Evolutionary conservation across 2,329 filamentous ascomycete genomes (phyloP), one percentile per base, ranked within the genome.

Genomic region (Dryadomyces quercus-mongolicae): DNA sequence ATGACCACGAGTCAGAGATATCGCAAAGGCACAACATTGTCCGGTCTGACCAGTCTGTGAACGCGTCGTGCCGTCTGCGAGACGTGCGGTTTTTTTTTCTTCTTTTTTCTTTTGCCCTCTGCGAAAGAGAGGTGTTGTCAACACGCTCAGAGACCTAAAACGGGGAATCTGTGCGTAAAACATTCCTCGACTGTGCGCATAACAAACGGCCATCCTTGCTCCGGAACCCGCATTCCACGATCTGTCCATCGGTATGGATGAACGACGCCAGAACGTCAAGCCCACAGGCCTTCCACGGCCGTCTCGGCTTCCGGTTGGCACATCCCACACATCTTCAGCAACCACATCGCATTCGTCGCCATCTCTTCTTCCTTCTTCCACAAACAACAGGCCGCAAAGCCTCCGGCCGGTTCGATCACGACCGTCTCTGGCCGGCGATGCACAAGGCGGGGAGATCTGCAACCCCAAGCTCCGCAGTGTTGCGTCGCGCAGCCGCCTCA

Each of bases 401-500:
- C 38, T 54, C 16, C 53, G 53, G 10, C 48, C 49, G 4, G 36
- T 38, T 2, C 34, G 25, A 1, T 54, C 53, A 18, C 18, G 48
- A 2, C 25, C 18, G 3, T 47, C 22, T 20, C 49, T 54, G 21
- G 21, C 53, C 2, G 48, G 40, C 8, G 40, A 49, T 12, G 25
- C 6, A 18, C n/a, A 18, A 6, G 59, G 49, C 54, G 45, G 62
- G 61, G 67, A 70, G 31, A 58, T 72, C 46, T 67, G 67, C 55
- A 68, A 67, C 48, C 69, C 71, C 16, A 70, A 70, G 53, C 64
- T 74, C 13, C 69, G 72, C 34, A 56, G 68, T 25, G 62, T 69
- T n/a, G 53, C 68, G 48, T 73, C 74, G 3, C 66, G 70, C 53
- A 68, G 68, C 56, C 70, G 66, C 56, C 63, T 73, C 40, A 65